Base-by-base conservation (phyloP, 441 rosid species). In the Gossypium lobatum region DNA sequence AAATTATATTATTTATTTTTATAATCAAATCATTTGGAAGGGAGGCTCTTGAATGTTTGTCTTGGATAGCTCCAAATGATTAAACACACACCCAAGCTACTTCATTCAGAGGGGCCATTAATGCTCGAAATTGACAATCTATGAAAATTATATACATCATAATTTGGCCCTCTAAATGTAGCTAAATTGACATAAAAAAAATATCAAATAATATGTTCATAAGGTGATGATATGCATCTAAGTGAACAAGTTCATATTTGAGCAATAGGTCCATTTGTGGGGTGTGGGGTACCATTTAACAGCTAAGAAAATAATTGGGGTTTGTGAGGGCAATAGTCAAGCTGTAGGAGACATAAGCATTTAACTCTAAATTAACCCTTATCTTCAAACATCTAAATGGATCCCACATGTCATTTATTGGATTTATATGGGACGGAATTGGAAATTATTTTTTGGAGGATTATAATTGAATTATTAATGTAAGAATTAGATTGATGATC, bases 31-130 rank as follows among this genome's bases (percentile, higher is more conserved):
- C 0, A 28, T 28, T 3, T 6, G 39, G 9, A 34, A 34, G 73
- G 80, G 75, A 71, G 69, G 80, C 70, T 39, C 48, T 55, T 77
- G 86, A 83, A 83, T 80, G 88, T 80, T 77, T 81, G 84, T 74
- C 84, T 80, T 73, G 67, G 62, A 57, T 70, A 8, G 23, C 72
- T 80, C 74, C 78, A 60, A 72, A 68, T 68, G 7, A 75, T 75
- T 69, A 10, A 23, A 18, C 1, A 18, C 46, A 34, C 5, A 1
- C 42, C 50, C 1, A 9, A 11, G 58, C 54, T 21, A 18, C 50
- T 2, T 7, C 4, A 53, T 61, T 7, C 11, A 61, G 11, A 16
- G 20, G 13, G 26, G 17, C 61, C 72, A 70, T 46, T 64, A 65
- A 78, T 59, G 72, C 21, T 53, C 34, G 65, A 73, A 54, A n/a